phyloP scores from a whole-genome alignment of 2,329 filamentous ascomycete genomes.

The Pseudogymnoascus sp. region DNA sequence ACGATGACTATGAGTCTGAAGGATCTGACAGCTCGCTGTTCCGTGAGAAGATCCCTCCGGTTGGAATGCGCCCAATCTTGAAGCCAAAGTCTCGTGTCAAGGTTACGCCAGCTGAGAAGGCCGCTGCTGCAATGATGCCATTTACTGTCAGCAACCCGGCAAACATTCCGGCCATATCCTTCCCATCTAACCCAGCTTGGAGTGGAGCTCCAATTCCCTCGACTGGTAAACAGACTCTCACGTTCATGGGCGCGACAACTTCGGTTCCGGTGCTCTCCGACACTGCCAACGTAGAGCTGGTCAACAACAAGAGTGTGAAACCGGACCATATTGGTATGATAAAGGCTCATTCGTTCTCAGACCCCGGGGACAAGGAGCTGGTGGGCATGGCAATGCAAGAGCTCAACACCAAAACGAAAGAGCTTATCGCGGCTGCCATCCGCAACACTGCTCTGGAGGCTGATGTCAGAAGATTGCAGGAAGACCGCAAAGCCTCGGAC shows the following conservation, averaged over 20 bases:
- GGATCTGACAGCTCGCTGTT: not conserved
- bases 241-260: not conserved
- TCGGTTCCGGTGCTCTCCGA: not conserved
- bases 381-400: not conserved
- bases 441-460: not conserved
- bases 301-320: not conserved
- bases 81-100: not conserved
- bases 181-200: not conserved
- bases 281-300: not conserved
- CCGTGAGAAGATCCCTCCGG: not conserved
- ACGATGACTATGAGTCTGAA: not conserved
- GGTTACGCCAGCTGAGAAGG: not conserved
- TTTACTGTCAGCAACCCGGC: slow-evolving; percentile 2
- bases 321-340: too few relatives aligned
- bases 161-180: not conserved
- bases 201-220: not conserved
- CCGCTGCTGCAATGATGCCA: slow-evolving; percentile 1
- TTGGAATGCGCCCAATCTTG: not conserved
- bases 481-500: not conserved
- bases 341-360: not conserved
- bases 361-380: not conserved
- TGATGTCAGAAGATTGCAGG: not conserved
- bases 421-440: not conserved
- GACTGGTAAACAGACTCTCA: not conserved
- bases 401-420: not conserved